Evolutionary conservation across 2,329 filamentous ascomycete genomes (phyloP).

Genomic region (Reticulascus tulasneorum): DNA sequence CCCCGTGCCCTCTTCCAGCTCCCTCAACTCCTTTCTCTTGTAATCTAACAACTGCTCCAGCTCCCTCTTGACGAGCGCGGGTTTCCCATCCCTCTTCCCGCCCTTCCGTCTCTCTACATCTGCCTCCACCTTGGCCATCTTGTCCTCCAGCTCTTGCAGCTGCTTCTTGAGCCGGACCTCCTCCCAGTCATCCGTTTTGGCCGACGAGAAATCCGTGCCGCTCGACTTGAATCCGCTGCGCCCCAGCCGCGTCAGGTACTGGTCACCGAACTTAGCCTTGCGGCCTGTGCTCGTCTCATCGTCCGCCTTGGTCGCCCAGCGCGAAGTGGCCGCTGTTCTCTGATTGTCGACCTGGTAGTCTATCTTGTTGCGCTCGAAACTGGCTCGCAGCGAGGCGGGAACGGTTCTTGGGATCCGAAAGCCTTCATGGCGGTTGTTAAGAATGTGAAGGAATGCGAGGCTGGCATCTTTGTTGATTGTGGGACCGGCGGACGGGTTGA

Average conservation of each 20-base stretch:
- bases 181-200: conserved; percentile 93
- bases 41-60: conserved; percentile 92
- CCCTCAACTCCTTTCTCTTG: conserved; percentile 76
- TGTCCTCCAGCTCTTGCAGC: conserved; percentile 81
- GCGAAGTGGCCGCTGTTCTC: conserved; percentile 57
- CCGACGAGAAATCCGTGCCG: conserved; percentile 85
- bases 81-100: conserved; percentile 71
- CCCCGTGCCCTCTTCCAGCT: conserved; percentile 67
- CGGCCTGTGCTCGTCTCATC: conserved; percentile 79
- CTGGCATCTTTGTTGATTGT: conserved; percentile 93
- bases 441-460: conserved; percentile 91
- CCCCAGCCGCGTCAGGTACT: conserved; percentile 88
- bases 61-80: conserved; percentile 89
- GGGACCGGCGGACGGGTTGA: conserved; percentile 81
- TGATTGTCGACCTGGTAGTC: conserved; percentile 89
- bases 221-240: conserved; percentile 75
- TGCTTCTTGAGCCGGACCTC: conserved; percentile 94
- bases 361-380: conserved; percentile 93
- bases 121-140: conserved; percentile 78
- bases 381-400: conserved; percentile 82
- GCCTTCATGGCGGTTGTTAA: conserved; percentile 93
- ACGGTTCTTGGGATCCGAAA: conserved; percentile 90
- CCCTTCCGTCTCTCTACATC: conserved; percentile 61
- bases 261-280: conserved; percentile 96
- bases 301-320: conserved; percentile 76